Evolutionary conservation across 306 rosid genomes (phyloP), one percentile per base, ranked within the genome.

Genomic region (Sophora flavescens): DNA sequence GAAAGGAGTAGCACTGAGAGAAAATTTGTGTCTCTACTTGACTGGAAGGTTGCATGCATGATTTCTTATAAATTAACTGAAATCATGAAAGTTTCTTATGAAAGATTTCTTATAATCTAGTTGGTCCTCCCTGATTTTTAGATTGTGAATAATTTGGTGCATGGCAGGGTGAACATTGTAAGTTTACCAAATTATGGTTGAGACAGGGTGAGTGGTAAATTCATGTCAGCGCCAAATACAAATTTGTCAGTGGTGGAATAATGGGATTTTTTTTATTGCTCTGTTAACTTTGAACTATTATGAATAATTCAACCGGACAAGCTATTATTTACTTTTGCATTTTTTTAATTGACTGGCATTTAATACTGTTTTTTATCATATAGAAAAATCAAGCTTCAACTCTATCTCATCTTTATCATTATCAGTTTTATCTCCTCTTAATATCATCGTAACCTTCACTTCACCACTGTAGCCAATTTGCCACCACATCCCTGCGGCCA

Each of bases 1-100:
- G 62, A 88, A 85, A 22, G 98, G 98, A 48, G 85, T 64, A 13
- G 78, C 79, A 77, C 70, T 84, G 4, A 89, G 98, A 80, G 97
- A 94, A 5, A 84, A 60, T 60, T 79, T 94, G 72, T 84, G 87
- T 68, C 82, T 83, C 78, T 87, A 71, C 85, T 74, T 90, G 81
- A 76, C 82, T 52, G 87, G 84, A 67, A 91, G 71, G 60, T 72
- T 76, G 77, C 76, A 80, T 39, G 75, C 78, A 68, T 87, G 83
- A 84, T 36, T 42, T 62, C 13, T 13, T 8, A 22, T 22, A 22
- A 22, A 22, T 22, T 22, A 22, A 22, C 22, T 22, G 22, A 22
- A 22, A 22, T 22, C 22, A 22, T 22, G 22, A 22, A 22, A 22
- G 22, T 22, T 22, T 22, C 22, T 22, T 22, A 22, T 22, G 22